Evolutionary conservation across 225 moss, liverwort and hornwort genomes (phyloP).

Genomic region (Ulota crispa): DNA sequence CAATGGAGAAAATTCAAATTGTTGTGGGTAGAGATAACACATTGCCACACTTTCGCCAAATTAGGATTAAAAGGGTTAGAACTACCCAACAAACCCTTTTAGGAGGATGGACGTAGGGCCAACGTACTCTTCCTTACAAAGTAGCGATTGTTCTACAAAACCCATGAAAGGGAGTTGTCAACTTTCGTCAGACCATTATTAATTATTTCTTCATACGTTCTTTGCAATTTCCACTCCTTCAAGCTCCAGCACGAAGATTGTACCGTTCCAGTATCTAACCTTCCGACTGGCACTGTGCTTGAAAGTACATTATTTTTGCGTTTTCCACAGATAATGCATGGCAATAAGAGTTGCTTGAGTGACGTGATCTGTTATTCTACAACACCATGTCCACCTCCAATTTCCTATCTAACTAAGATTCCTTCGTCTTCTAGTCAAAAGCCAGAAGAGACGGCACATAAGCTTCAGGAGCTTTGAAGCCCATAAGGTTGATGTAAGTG

Average conservation of each 20-base stretch:
- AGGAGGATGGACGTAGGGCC: too few species aligned
- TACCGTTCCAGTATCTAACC: background rate
- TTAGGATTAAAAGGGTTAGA: too few species aligned
- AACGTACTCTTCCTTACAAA: too few species aligned
- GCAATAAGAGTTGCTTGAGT: background rate
- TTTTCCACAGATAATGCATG: constrained; percentile 9
- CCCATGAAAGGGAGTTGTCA: background rate
- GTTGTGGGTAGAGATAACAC: too few species aligned
- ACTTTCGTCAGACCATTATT: background rate
- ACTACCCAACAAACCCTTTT: too few species aligned
- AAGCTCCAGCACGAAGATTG: background rate
- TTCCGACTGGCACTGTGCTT: background rate
- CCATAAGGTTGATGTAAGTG: constrained; percentile 88
- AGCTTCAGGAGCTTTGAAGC: constrained; percentile 78
- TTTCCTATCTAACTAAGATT: background rate
- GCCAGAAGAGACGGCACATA: constrained; percentile 76
- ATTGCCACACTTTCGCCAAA: too few species aligned
- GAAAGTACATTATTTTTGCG: constrained; percentile 19
- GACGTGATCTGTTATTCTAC: background rate
- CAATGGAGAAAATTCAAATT: too few species aligned
- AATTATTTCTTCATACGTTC: background rate
- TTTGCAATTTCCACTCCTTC: background rate
- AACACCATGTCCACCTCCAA: background rate
- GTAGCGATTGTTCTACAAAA: background rate
- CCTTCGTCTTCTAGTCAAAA: constrained; percentile 38